Conservation (phyloP, 169 alveolate species). For the Plasmodium inui region DNA sequence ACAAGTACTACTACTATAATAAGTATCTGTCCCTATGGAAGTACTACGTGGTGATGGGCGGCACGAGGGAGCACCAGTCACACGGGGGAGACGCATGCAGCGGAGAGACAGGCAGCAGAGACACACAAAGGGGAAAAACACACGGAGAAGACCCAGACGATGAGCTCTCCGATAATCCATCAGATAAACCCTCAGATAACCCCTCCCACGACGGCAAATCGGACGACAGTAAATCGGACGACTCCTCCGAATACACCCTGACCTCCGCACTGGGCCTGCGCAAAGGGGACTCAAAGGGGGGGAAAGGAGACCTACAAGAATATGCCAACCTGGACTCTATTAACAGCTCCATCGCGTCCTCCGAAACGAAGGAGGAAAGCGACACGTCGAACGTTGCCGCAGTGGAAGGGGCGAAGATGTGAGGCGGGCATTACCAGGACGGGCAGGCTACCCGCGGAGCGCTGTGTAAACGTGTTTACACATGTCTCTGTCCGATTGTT, state of each 20-base stretch:
- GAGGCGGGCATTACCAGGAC: neutral
- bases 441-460: neutral
- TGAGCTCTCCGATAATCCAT: neutral
- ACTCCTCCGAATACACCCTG: neutral
- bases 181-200: neutral
- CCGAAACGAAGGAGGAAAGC: constrained; percentile 51
- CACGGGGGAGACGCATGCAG: neutral
- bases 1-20: constrained; percentile 55
- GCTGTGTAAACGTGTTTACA: neutral
- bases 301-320: neutral
- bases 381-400: constrained; percentile 9
- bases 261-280: neutral
- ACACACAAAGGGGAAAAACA: too few relatives aligned
- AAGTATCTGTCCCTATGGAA: constrained; percentile 54
- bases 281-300: neutral
- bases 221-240: neutral
- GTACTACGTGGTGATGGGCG: constrained; percentile 31
- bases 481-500: neutral
- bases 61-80: neutral
- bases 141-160: neutral
- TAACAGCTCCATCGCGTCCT: constrained; percentile 12
- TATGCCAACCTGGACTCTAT: neutral
- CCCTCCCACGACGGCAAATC: neutral
- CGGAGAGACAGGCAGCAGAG: too few relatives aligned
- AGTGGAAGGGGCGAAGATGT: neutral